Evolutionary conservation across 2,329 filamentous ascomycete genomes (phyloP), one percentile per base, ranked within the genome.

Genomic region (Diplodia mutila): DNA sequence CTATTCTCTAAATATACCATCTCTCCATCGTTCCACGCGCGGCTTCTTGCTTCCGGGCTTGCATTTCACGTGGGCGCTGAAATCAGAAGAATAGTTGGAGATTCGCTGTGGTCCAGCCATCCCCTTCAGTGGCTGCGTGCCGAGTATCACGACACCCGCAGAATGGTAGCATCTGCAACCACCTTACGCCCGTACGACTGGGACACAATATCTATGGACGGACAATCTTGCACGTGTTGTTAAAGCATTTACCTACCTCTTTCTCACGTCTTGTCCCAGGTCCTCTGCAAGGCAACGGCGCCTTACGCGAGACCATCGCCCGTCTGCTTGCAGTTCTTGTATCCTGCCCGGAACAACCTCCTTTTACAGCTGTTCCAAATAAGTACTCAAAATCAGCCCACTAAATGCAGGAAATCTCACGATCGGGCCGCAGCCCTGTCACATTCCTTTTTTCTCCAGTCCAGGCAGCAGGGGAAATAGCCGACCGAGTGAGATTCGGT

Each of bases 31-130:
- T 48, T 49, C 39, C 57, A 61, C 39, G 57, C 57, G 11, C 57
- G 23, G 57, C 39, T 27, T 21, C 16, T 39, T 48, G 18, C 57
- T 42, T 23, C 25, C 29, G 27, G 39, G 57, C 39, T 61, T 61
- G 57, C 57, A 61, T 61, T 39, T 61, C 57, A 61, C 57, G 57
- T 61, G 57, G 57, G 39, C 57, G 57, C 39, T 18, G 25, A 32
- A 61, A 42, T 21, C 39, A 61, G 57, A 48, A 61, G 57, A 49
- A 61, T 12, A 25, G 18, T 11, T 61, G 57, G 57, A 59, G 57
- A 49, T 42, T 34, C 29, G 39, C 57, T 48, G 18, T 61, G 39
- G n/a, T 61, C 39, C 39, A 61, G 27, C 39, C 57, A 34, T n/a
- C 25, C 25, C 37, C 39, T 32, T 32, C 39, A 18, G 25, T 32